Percentiles rank a stretch among this genome's conserved stretches.
Evolutionary conservation across 2,329 filamentous ascomycete genomes (phyloP).

Genomic region (Trichophyton verrucosum): DNA sequence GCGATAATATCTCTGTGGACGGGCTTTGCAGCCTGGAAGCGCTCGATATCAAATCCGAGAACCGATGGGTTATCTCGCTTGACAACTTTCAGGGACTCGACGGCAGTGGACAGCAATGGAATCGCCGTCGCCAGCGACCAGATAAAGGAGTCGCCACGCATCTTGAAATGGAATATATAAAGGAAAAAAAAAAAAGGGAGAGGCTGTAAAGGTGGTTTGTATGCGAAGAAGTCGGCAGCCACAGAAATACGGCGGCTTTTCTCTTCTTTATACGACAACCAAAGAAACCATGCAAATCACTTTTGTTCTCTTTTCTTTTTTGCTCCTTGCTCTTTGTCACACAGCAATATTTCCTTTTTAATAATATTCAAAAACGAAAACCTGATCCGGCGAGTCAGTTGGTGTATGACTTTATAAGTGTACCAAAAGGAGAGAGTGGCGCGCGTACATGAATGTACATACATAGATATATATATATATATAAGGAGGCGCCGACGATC

Average conservation of each 20-base stretch:
- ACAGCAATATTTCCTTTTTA: background rate
- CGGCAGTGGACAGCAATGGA: background rate
- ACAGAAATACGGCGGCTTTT: background rate
- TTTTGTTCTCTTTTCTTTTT: too few species aligned
- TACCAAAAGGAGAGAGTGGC: background rate
- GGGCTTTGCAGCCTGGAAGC: slow-evolving; percentile 36
- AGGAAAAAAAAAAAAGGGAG: too few species aligned
- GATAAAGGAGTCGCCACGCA: slow-evolving; percentile 1
- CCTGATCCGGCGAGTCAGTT: background rate
- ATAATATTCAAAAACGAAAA: background rate
- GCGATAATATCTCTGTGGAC: slow-evolving; percentile 37
- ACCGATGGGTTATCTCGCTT: slow-evolving; percentile 32
- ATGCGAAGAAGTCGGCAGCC: background rate
- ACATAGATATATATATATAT: background rate
- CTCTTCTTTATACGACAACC: background rate
- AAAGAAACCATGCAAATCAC: background rate
- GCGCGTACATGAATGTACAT: background rate
- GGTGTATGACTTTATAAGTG: background rate
- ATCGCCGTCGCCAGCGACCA: background rate
- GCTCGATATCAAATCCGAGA: slow-evolving; percentile 40
- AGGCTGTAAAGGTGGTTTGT: background rate
- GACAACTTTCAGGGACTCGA: slow-evolving; percentile 20
- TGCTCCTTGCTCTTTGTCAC: background rate
- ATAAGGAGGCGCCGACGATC: background rate
- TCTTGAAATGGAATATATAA: background rate